Base-by-base conservation (phyloP, 2,329 filamentous ascomycete genomes). In the Elsinoe australis region DNA sequence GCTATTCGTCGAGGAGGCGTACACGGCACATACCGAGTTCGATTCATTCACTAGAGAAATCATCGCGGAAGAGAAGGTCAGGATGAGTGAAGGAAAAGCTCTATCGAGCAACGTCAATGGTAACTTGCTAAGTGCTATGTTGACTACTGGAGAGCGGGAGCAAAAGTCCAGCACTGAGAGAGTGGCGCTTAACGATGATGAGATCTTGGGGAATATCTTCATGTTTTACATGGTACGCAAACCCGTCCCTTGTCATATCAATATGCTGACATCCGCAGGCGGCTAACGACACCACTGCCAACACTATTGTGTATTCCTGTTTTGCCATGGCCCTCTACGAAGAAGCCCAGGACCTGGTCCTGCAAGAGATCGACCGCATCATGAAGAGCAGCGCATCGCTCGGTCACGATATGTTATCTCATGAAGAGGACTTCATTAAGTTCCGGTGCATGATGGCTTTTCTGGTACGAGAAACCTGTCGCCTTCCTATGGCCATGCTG, bases 161-260 rank as follows among this genome's bases (percentile, higher is more conserved):
- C 31, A 33, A 15, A 33, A 33, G 12, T 33, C n/a, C 5, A n/a
- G 12, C 5, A 10, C 5, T 5, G 31, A 33, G n/a, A 10, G 31
- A 5, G n/a, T 33, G 5, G 31, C 31, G 5, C n/a, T 33, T 5
- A 33, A 10, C 5, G 31, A 33, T n/a, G 31, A 33, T 33, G 31
- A 33, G 31, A 33, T 33, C 17, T 15, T 33, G 5, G 31, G 31
- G 5, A 33, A 33, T 15, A 33, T 33, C 12, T 33, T 33, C 31
- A 33, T 33, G 31, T 33, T 33, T 15, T 33, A 33, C 31, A 33
- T 33, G 31, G 31, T 33, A 33, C 12, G 31, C 31, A n/a, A n/a
- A n/a, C n/a, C n/a, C n/a, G n/a, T 33, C 17, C n/a, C 31, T 15
- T 15, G 5, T n/a, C 5, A 33, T 5, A 33, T 33, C 31, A 29